Percentiles rank a stretch among this genome's conserved stretches.
Conservation (phyloP, 2,329 filamentous ascomycete genomes). For the Colletotrichum eremochloae region DNA sequence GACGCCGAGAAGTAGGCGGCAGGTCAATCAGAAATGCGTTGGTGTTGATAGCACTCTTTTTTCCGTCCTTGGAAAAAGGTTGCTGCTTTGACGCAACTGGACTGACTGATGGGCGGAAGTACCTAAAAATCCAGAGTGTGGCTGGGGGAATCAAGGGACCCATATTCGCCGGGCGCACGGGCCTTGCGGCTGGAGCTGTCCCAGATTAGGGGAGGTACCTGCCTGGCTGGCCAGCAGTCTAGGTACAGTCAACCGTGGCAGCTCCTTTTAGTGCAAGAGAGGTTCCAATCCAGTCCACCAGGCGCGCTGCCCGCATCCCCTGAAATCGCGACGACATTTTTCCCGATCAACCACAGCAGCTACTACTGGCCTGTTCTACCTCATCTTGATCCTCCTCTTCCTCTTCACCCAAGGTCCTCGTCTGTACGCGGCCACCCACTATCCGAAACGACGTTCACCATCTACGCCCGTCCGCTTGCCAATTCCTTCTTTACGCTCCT, state of each 20-base stretch:
- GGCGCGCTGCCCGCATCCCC: constrained; percentile 38
- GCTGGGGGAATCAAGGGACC: constrained; percentile 15
- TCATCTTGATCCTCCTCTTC: constrained; percentile 9
- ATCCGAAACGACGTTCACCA: not conserved
- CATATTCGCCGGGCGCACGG: not conserved
- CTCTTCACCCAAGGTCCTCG: constrained; percentile 13
- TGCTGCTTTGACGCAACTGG: constrained; percentile 27
- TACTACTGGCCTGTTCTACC: constrained; percentile 13
- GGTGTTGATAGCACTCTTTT: not conserved
- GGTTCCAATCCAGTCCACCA: constrained; percentile 20
- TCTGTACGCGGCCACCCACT: not conserved
- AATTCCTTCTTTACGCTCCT: constrained; percentile 35
- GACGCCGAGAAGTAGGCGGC: constrained; percentile 17
- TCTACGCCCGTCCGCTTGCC: not conserved
- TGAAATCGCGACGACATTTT: constrained; percentile 43
- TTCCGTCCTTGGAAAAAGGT: not conserved
- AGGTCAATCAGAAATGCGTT: constrained; percentile 26
- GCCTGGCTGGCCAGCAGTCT: not conserved
- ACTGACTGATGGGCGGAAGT: constrained; percentile 8
- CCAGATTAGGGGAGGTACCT: constrained; percentile 13
- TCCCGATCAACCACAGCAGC: constrained; percentile 36
- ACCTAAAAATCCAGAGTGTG: constrained; percentile 35
- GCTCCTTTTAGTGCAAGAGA: constrained; percentile 29
- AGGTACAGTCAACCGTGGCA: constrained; percentile 37
- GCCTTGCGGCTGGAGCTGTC: constrained; percentile 35